Base-by-base conservation (phyloP, 2,329 filamentous ascomycete genomes). In the Cadophora sp. region DNA sequence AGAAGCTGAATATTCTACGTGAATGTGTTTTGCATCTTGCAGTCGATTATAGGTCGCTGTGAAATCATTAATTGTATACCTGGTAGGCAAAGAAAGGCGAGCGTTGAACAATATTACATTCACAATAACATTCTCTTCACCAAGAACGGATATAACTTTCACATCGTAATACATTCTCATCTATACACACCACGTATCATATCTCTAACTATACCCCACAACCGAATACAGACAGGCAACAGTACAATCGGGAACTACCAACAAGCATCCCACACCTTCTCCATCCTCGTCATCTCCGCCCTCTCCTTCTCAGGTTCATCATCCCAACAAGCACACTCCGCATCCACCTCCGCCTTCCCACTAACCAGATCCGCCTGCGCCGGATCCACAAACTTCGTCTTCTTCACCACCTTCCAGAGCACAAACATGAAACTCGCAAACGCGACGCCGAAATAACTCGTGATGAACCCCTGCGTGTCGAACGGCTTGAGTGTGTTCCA, bases 341-440 rank as follows among this genome's bases (percentile, higher is more conserved):
- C 62, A 59, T 65, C 62, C 1, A 65, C 62, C 43, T 65, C 62
- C 27, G 53, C 55, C 55, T 65, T 65, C 11, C 62, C 62, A 39
- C 39, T 59, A 9, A 59, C 3, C 14, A 65, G 18, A 59, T 65
- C 62, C 27, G 62, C 62, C 43, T 50, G 18, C 33, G 3, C 33
- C 1, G 62, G 43, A 33, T 24, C 22, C 62, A 65, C 62, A 59
- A 53, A 48, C 14, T 47, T 65, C 8, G 62, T 65, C 62, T 18
- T 59, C 55, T 65, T 65, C 24, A 65, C 16, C 43, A 51, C 62
- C 33, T 65, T 65, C 62, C 62, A 65, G 24, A 65, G 55, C 43
- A 59, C 45, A 59, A 50, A 65, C 62, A 65, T 65, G 62, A 65
- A 65, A n/a, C 39, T 43, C 11, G 62, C 41, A 47, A 65, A 65